Evolutionary conservation across 352 stramenopile genomes (phyloP), one percentile per base, ranked within the genome.

Genomic region (Phytopythium sindhum): DNA sequence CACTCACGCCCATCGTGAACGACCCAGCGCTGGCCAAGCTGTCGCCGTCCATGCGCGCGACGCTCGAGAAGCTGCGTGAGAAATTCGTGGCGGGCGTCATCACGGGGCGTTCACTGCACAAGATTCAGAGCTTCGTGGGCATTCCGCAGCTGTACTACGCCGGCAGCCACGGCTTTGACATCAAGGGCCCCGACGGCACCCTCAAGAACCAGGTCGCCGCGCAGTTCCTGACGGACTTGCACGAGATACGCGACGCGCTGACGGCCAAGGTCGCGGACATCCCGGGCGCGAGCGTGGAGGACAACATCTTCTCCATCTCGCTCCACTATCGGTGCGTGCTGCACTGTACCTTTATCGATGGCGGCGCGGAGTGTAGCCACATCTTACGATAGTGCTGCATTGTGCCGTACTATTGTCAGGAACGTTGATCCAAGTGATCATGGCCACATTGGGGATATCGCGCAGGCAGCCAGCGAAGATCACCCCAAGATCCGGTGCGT

Each of bases 91-190:
- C 89, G 5, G 90, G 89, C 10, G 80, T 97, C 23, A 95, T 97
- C 59, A 94, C 75, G 48, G 90, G 90, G 6, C 84, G 90, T 23
- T 93, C 87, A 62, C 78, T 97, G 56, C 69, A 76, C 59, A 97
- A 96, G 73, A 96, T 97, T 65, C 85, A 91, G 57, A 83, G 90
- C 57, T 96, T 97, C 59, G 89, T 97, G 28, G 72, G 74, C 64
- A 93, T 97, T 57, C 86, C 85, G 23, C 80, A 94, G 57, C 65
- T 97, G 42, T 96, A 96, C 62, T 97, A 97, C 58, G 90, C 90
- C 3, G 90, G 90, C 48, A 96, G 86, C 54, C 90, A 97, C 59
- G 90, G 90, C 15, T 97, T 96, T 61, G 89, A 97, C 65, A 97
- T 97, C 62, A 72, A 84, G 41, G 89, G 87, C 4, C 88, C 85